Conservation (phyloP, 1,139 yeast species). For the Pichia terricola region DNA sequence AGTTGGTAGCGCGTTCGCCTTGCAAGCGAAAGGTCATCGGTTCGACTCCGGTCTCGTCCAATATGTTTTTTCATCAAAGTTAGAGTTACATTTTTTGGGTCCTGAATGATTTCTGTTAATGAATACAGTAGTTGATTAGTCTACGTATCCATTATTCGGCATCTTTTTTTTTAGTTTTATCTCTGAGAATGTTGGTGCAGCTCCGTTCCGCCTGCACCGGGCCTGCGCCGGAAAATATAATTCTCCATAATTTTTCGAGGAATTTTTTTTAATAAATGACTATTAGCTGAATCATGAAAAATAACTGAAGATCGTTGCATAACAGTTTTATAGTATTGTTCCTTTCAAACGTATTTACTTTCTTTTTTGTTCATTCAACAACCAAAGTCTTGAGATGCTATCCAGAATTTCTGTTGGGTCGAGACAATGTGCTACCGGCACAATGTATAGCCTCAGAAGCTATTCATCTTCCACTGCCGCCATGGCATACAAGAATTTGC, state of each 20-base stretch:
- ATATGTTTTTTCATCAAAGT: not conserved
- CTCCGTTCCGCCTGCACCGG: not conserved
- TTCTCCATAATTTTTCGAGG: not conserved
- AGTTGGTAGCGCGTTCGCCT: conserved; percentile 66
- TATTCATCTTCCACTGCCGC: conserved; percentile 74
- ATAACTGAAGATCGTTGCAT: not conserved
- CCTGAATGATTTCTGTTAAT: too few relatives aligned
- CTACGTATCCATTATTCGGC: too few relatives aligned
- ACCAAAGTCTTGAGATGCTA: conserved; percentile 3
- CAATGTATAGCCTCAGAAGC: conserved; percentile 3
- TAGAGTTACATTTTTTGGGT: not conserved
- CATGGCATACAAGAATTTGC: conserved; percentile 84
- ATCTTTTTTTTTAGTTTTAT: too few relatives aligned
- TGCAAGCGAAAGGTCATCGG: conserved; percentile 60
- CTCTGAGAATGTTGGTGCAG: too few relatives aligned
- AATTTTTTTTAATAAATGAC: too few relatives aligned
- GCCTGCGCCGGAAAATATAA: conserved; percentile 5
- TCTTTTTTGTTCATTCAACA: not conserved
- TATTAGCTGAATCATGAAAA: not conserved
- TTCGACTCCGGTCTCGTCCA: conserved; percentile 39
- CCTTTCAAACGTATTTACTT: not conserved
- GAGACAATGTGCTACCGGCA: conserved; percentile 6
- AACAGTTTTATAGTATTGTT: too few relatives aligned
- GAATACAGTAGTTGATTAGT: too few relatives aligned
- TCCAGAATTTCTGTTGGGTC: conserved; percentile 1